Percentiles rank a stretch among this genome's conserved stretches.
Conservation (phyloP, 2,329 filamentous ascomycete genomes). For the Diplodia sapinea region DNA sequence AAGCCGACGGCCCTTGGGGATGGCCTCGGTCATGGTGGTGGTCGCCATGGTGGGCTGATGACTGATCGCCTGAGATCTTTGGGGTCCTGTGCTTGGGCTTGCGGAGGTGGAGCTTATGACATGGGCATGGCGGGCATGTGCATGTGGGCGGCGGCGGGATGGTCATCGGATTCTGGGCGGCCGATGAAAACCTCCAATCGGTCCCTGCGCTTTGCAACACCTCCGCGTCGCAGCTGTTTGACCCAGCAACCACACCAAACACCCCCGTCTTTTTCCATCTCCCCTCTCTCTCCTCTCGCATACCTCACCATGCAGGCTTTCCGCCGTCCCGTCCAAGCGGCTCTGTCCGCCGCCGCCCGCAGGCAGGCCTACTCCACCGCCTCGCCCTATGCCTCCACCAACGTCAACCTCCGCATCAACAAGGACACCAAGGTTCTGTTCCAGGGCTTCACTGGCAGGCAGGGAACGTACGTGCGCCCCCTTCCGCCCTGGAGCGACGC, state of each 20-base stretch:
- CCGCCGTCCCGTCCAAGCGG: slow-evolving; percentile 73
- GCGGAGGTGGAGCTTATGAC: slow-evolving; percentile 28
- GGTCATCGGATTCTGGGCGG: slow-evolving; percentile 22
- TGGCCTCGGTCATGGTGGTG: slow-evolving; percentile 61
- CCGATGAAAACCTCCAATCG: slow-evolving; percentile 30
- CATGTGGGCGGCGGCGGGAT: slow-evolving; percentile 8
- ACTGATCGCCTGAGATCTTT: not conserved
- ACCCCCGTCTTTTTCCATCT: slow-evolving; percentile 29
- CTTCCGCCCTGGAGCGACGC: not conserved
- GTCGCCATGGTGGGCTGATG: slow-evolving; percentile 62
- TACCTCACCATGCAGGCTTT: slow-evolving; percentile 79
- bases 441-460: slow-evolving; percentile 97
- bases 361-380: slow-evolving; percentile 76
- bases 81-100: not conserved
- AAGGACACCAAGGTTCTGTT: slow-evolving; percentile 91
- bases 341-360: slow-evolving; percentile 70
- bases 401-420: slow-evolving; percentile 86
- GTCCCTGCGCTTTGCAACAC: slow-evolving; percentile 31
- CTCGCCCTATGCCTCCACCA: slow-evolving; percentile 57
- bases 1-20: slow-evolving; percentile 55
- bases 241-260: slow-evolving; percentile 24
- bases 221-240: slow-evolving; percentile 29
- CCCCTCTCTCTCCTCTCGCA: slow-evolving; percentile 18
- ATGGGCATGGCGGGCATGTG: slow-evolving; percentile 27
- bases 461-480: slow-evolving; percentile 69